Evolutionary conservation across 441 rosid species (phyloP), one percentile per base, ranked within the genome.

Genomic region (Populus trichocarpa): DNA sequence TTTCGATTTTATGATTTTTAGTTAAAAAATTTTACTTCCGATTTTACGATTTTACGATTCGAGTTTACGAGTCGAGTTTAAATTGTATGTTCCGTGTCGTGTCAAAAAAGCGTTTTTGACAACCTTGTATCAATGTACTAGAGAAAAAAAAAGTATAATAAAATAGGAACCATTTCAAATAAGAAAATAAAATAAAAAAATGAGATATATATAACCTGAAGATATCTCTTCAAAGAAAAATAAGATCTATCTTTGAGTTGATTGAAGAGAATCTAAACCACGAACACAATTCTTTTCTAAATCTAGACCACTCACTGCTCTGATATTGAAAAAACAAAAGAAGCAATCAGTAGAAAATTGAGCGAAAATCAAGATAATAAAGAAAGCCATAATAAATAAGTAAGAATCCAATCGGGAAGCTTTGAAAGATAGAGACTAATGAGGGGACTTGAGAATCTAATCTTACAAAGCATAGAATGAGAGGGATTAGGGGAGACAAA

Each of bases 221-320:
- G 83, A 68, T 30, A 14, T 57, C 74, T 88, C 87, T 69, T 77
- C 74, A 81, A 93, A 93, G 92, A 95, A 93, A 86, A 95, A 91
- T 42, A 87, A 74, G 75, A 95, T 92, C 84, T 93, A 96, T 76
- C 98, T 87, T 84, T 83, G 83, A 75, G 96, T 97, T 22, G 96
- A 95, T 73, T 83, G 80, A 67, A 79, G 75, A 74, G 98, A 95
- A 87, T 92, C 98, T 0, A 97, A 95, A 75, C 98, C 97, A 78
- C 91, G 96, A 69, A 92, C 91, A 73, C 96, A 95, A 70, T 93
- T 95, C 74, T 78, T 86, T 81, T 91, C 90, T 5, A 77, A 85
- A 87, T 92, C 88, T 38, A 81, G 67, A 42, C 99, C 96, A 42
- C 95, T 91, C 75, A 91, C 85, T 80, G 96, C 96, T 86, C 95